Base-by-base conservation (phyloP, 306 rosid genomes). In the Pachyrhizus erosus region DNA sequence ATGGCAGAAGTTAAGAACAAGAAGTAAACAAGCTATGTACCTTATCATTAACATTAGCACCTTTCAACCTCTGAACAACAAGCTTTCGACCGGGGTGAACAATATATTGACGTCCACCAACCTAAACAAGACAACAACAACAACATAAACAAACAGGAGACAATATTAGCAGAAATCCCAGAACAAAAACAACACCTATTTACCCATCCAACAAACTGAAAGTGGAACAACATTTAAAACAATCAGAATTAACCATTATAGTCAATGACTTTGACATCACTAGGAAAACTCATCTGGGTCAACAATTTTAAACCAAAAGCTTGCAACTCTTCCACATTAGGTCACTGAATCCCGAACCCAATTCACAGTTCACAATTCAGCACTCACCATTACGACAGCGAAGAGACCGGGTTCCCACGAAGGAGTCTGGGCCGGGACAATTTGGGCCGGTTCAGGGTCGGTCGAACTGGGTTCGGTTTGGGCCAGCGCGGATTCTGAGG, bases 1-100 rank as follows among this genome's bases (percentile, higher is more conserved):
- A 77, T 24, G 82, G 34, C 7, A 17, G 79, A 39, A 66, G 71
- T 12, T 26, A 64, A 55, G 58, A 76, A 75, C 29, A 29, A 45
- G 75, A 37, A 49, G 58, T 18, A 15, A 49, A 48, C 45, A 85
- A 71, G 23, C 33, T 43, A 78, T 18, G 70, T 42, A 96, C 99
- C 99, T 92, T 92, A 88, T 96, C 99, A 66, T 93, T 80, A 51
- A 88, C 97, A 40, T 86, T 87, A 14, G 93, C 98, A 17, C 87
- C 99, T 87, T 93, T 91, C 76, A 96, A 94, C 84, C 97, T 88
- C 90, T 96, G 99, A 43, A 91, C 91, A 77, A 84, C 73, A 9
- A 96, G 79, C 81, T 70, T 91, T 15, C 99, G 93, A 43, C 99
- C 99, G 8, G 99, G 98, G 80, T 93, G 90, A 65, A 96, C 99